Conservation (phyloP, 352 stramenopile species). For the Aphanomyces astaci region DNA sequence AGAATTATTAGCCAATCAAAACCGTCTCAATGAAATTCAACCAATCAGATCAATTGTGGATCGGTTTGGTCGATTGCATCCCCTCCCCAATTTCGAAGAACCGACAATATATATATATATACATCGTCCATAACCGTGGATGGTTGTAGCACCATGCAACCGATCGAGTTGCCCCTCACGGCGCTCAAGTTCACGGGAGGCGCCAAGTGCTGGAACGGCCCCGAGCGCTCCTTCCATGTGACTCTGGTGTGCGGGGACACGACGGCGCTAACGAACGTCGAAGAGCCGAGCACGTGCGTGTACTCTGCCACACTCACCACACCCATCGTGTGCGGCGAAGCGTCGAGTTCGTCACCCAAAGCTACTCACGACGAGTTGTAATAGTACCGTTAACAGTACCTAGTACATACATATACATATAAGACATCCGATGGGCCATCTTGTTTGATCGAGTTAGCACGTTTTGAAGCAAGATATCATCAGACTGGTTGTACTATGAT, state of each 20-base stretch:
- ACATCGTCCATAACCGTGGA: not conserved
- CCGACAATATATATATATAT: too few species aligned
- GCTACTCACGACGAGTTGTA: conserved; percentile 18
- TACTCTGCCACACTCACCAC: conserved; percentile 77
- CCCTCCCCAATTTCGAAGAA: too few species aligned
- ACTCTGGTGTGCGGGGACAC: conserved; percentile 57
- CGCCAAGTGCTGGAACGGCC: conserved; percentile 83
- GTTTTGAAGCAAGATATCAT: too few species aligned
- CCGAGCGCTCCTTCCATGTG: conserved; percentile 67
- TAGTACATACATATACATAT: too few species aligned
- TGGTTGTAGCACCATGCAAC: conserved; percentile 5
- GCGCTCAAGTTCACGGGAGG: conserved; percentile 58
- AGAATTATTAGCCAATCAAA: too few species aligned
- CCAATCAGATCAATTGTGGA: too few species aligned
- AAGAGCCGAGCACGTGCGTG: conserved; percentile 81
- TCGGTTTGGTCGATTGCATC: too few species aligned
- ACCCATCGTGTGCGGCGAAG: conserved; percentile 49
- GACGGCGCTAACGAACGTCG: conserved; percentile 56
- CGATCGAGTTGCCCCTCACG: conserved; percentile 1
- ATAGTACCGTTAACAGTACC: too few species aligned
- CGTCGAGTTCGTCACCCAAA: not conserved
- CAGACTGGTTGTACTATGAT: too few species aligned
- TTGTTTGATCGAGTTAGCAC: too few species aligned
- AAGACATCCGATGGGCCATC: too few species aligned
- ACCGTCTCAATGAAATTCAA: too few species aligned